Percentiles rank a stretch among this genome's conserved stretches.
Conservation (phyloP, 257 asterid species). For the Lavandula angustifolia region DNA sequence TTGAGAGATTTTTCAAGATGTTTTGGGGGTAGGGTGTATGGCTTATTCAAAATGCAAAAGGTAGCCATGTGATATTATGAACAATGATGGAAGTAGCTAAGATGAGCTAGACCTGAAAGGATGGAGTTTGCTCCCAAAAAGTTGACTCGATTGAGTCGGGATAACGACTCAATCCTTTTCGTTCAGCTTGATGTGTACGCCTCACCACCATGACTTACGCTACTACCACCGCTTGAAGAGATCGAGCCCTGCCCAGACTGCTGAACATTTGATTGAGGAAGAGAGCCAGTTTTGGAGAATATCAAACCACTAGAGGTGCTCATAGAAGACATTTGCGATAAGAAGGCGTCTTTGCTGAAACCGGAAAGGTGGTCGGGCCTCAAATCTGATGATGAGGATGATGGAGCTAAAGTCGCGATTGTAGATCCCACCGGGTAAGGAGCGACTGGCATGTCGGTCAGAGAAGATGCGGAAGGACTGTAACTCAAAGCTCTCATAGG, state of each 20-base stretch:
- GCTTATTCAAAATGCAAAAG: slow-evolving; percentile 50
- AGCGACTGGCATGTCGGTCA: slow-evolving; percentile 88
- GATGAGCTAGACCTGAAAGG: slow-evolving; percentile 41
- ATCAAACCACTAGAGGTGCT: slow-evolving; percentile 50
- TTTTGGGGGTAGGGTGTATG: slow-evolving; percentile 37
- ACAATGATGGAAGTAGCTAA: slow-evolving; percentile 48
- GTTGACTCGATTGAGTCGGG: slow-evolving; percentile 35
- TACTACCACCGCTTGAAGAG: slow-evolving; percentile 42
- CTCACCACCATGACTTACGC: slow-evolving; percentile 46
- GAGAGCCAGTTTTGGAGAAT: slow-evolving; percentile 47
- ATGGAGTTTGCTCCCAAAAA: slow-evolving; percentile 21
- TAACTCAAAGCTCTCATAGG: slow-evolving; percentile 76
- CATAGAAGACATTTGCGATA: slow-evolving; percentile 46
- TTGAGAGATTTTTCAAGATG: background rate
- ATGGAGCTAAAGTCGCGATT: slow-evolving; percentile 70
- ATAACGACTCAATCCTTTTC: slow-evolving; percentile 22
- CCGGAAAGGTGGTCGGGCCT: slow-evolving; percentile 50
- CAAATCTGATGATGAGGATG: slow-evolving; percentile 55
- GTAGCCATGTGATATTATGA: slow-evolving; percentile 48
- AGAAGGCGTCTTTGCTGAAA: slow-evolving; percentile 35
- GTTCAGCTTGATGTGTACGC: slow-evolving; percentile 56
- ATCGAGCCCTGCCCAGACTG: slow-evolving; percentile 48
- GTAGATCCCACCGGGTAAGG: slow-evolving; percentile 88
- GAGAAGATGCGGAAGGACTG: slow-evolving; percentile 87
- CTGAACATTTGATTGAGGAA: slow-evolving; percentile 46